Conservation (phyloP, 805 yeast species). For the Suhomyces canberraensis region DNA sequence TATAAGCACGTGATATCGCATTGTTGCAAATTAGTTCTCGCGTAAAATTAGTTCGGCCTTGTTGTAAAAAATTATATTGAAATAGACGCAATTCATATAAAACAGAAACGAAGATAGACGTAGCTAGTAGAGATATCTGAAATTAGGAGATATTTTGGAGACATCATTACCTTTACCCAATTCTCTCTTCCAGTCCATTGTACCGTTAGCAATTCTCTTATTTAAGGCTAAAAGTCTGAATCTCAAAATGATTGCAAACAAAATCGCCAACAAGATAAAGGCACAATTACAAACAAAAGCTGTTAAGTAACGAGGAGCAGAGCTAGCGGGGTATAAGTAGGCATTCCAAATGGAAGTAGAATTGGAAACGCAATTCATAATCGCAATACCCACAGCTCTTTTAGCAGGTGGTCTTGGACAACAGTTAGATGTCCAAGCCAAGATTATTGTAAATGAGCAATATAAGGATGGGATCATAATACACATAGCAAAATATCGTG, state of each 20-base stretch:
- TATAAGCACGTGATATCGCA: too few species aligned
- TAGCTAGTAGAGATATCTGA: slow-evolving; percentile 37
- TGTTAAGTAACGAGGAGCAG: slow-evolving; percentile 44
- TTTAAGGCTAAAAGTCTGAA: slow-evolving; percentile 37
- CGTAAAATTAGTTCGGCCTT: too few species aligned
- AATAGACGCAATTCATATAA: too few species aligned
- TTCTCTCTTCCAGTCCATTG: slow-evolving; percentile 50
- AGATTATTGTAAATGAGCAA: slow-evolving; percentile 50
- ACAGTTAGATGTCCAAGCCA: slow-evolving; percentile 56
- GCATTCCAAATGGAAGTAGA: slow-evolving; percentile 57
- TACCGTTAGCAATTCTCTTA: slow-evolving; percentile 40
- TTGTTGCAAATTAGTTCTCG: too few species aligned
- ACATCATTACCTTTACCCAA: slow-evolving; percentile 47
- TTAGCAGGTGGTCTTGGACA: slow-evolving; percentile 58
- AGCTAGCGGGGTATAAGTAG: slow-evolving; percentile 44
- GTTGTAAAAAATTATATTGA: too few species aligned
- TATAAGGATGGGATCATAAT: slow-evolving; percentile 55
- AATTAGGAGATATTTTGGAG: slow-evolving; percentile 39
- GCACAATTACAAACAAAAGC: slow-evolving; percentile 51
- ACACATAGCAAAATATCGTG: slow-evolving; percentile 59
- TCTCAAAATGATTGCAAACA: slow-evolving; percentile 37
- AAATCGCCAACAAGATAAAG: slow-evolving; percentile 40
- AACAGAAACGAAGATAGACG: too few species aligned
- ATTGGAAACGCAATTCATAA: slow-evolving; percentile 55
- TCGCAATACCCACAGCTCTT: slow-evolving; percentile 55